Percentiles rank a stretch among this genome's conserved stretches.
These are phyloP conservation scores for Fusarium anguioides DNA, from an alignment of 2,329 filamentous ascomycete species.

Conservation along the genomic window DNA sequence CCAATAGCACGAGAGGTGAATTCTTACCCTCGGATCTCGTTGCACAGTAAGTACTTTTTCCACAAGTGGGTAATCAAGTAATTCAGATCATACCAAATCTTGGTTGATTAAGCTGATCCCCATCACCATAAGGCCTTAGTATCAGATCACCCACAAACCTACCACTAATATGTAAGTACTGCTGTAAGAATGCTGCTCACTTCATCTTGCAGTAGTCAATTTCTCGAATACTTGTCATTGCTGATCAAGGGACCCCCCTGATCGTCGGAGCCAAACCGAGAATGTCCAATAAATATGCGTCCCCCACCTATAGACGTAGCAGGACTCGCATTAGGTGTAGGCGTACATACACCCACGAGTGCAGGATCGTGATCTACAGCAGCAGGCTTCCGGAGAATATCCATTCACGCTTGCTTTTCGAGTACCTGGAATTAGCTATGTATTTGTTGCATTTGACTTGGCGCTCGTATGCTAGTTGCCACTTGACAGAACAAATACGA, in stretches of 20 bases:
- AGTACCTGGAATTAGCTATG: not conserved
- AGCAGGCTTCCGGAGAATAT: conserved; percentile 12
- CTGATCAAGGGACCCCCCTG: conserved; percentile 29
- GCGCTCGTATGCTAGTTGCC: conserved; percentile 5
- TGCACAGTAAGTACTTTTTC: too few relatives aligned
- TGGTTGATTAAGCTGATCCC: conserved; percentile 1
- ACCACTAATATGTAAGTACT: not conserved
- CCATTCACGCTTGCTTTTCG: not conserved
- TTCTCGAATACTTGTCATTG: conserved; percentile 30
- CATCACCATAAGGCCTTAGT: not conserved
- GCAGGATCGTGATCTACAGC: conserved; percentile 21
- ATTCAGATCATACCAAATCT: conserved; percentile 2
- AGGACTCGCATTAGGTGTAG: not conserved
- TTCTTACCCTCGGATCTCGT: conserved; percentile 8
- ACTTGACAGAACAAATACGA: not conserved
- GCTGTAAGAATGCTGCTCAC: conserved; percentile 4
- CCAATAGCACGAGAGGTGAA: not conserved
- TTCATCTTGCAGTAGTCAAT: conserved; percentile 26
- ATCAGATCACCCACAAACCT: conserved; percentile 4
- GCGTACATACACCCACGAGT: not conserved
- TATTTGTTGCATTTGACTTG: not conserved
- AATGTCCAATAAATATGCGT: conserved; percentile 9
- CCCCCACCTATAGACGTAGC: conserved; percentile 18
- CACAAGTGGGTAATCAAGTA: conserved; percentile 1
- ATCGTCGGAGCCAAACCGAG: conserved; percentile 35